These are phyloP conservation scores for Cerioporus squamosus DNA, from an alignment of 1,284 basidiomycete genomes.

Conservation along the genomic window DNA sequence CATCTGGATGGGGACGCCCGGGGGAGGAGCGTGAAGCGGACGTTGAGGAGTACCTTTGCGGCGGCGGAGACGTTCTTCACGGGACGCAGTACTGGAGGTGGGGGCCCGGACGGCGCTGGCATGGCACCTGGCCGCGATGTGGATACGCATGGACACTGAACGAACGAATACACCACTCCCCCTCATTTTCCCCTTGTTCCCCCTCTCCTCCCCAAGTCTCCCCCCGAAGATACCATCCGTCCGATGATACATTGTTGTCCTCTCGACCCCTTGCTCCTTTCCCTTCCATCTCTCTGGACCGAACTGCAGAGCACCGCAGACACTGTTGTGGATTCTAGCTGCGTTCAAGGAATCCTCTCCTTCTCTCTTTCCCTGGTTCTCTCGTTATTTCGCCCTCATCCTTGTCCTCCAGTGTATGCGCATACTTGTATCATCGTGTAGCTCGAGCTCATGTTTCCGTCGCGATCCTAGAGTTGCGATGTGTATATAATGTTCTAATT, in stretches of 20 bases:
- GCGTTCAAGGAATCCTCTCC: not conserved
- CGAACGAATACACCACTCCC: too few relatives aligned
- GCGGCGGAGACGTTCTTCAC: slow-evolving; percentile 71
- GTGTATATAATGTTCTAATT: slow-evolving; percentile 1
- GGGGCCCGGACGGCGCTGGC: slow-evolving; percentile 28
- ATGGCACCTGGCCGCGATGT: slow-evolving; percentile 28
- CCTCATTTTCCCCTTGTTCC: too few relatives aligned
- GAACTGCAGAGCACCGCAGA: not conserved
- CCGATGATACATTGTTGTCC: too few relatives aligned
- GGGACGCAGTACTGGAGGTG: slow-evolving; percentile 32
- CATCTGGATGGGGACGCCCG: slow-evolving; percentile 42
- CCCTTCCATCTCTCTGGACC: not conserved
- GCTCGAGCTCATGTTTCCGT: not conserved
- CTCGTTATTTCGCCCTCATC: not conserved
- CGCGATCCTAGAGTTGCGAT: slow-evolving; percentile 7
- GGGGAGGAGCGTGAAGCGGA: slow-evolving; percentile 65
- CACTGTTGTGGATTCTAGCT: not conserved
- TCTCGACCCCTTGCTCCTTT: not conserved
- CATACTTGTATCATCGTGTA: slow-evolving; percentile 19
- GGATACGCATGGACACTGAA: slow-evolving; percentile 33
- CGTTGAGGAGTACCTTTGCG: slow-evolving; percentile 64
- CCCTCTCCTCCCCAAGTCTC: slow-evolving; percentile 4
- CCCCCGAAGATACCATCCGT: slow-evolving; percentile 9
- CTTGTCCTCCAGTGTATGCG: slow-evolving; percentile 13
- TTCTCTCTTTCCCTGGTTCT: not conserved